A percentile compares a stretch with the other conserved stretches of the same genome.
Evolutionary conservation across 176 grass and related monocot genomes (phyloP).

Genomic region (Tillandsia fasciculata): DNA sequence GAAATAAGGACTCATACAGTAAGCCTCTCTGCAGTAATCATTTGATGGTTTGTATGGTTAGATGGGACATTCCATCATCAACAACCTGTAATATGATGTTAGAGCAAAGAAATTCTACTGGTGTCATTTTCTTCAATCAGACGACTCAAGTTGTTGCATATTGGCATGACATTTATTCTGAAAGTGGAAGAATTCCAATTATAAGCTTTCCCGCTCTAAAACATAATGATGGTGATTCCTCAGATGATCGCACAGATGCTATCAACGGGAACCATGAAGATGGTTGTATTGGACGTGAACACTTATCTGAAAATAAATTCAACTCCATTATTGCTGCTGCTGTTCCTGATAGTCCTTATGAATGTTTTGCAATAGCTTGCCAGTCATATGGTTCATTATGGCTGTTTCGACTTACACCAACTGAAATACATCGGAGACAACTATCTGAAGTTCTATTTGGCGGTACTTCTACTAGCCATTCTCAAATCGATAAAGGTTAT

Average conservation of each 20-base stretch:
- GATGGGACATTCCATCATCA: constrained; percentile 36
- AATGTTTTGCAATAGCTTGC: constrained; percentile 67
- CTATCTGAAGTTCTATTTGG: constrained; percentile 32
- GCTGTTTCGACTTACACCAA: constrained; percentile 52
- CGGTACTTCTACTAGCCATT: constrained; percentile 25
- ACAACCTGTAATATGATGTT: constrained; percentile 27
- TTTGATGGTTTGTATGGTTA: constrained; percentile 64
- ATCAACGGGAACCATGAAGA: neutral
- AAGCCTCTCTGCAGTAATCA: constrained; percentile 31
- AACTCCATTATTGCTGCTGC: constrained; percentile 59
- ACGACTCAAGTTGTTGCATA: constrained; percentile 53
- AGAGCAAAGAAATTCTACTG: constrained; percentile 43
- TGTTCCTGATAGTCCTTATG: constrained; percentile 30
- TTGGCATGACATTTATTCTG: constrained; percentile 74
- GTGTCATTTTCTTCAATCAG: constrained; percentile 65
- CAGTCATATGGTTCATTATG: constrained; percentile 44
- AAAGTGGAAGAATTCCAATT: constrained; percentile 39
- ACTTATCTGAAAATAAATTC: constrained; percentile 37
- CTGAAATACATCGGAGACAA: constrained; percentile 41
- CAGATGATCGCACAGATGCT: neutral
- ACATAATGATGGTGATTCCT: constrained; percentile 5
- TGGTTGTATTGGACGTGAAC: constrained; percentile 14
- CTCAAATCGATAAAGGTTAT: constrained; percentile 31
- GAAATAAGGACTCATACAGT: constrained; percentile 13
- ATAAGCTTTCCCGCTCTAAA: constrained; percentile 16